These are phyloP conservation scores for Hypericum perforatum DNA, from an alignment of 345 rosid species.

Conservation along the genomic window DNA sequence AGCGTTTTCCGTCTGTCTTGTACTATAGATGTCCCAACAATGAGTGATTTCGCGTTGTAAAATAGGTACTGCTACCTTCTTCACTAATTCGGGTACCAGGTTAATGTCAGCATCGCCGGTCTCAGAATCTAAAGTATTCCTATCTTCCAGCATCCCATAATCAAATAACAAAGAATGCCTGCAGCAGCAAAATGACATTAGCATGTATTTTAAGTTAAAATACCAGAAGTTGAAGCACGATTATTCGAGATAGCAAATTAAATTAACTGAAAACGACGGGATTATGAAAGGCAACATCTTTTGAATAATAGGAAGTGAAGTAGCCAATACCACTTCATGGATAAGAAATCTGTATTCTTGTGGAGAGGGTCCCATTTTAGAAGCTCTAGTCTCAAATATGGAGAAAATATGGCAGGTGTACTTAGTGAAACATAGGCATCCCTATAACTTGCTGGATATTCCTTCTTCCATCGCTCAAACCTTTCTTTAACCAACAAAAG, in stretches of 20 bases:
- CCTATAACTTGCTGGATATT: slow-evolving; percentile 57
- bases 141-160: slow-evolving; percentile 76
- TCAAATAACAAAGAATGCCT: slow-evolving; percentile 78
- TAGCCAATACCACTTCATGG: slow-evolving; percentile 66
- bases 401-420: slow-evolving; percentile 81
- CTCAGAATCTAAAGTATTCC: slow-evolving; percentile 41
- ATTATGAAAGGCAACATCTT: neutral
- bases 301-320: neutral
- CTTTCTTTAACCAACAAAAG: slow-evolving; percentile 66
- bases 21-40: slow-evolving; percentile 92
- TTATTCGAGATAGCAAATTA: too few species aligned
- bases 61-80: slow-evolving; percentile 75
- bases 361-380: slow-evolving; percentile 91
- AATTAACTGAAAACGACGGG: neutral
- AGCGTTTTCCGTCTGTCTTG: slow-evolving; percentile 61
- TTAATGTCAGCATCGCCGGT: slow-evolving; percentile 60
- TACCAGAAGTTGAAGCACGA: too few species aligned
- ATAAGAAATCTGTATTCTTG: slow-evolving; percentile 54
- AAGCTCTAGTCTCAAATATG: slow-evolving; percentile 86
- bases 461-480: slow-evolving; percentile 82
- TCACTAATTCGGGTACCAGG: slow-evolving; percentile 80
- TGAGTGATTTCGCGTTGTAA: slow-evolving; percentile 70
- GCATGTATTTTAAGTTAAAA: neutral
- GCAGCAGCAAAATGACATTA: slow-evolving; percentile 14
- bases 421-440: slow-evolving; percentile 92